Conservation (phyloP, 2,329 filamentous ascomycete genomes). For the Alternaria dauci region DNA sequence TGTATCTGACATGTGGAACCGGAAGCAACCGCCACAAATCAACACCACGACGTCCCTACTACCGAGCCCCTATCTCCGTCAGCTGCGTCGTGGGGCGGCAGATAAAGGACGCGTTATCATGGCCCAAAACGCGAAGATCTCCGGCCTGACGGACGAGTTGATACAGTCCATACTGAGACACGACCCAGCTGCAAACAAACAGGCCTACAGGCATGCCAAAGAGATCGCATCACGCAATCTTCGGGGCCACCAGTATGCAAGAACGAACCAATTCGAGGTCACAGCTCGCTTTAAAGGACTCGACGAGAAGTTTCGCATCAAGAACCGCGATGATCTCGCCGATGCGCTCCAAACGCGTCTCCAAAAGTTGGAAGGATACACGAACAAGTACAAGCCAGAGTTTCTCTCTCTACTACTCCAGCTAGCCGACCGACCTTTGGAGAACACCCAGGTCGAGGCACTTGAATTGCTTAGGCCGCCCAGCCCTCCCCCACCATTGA, state of each 20-base stretch:
- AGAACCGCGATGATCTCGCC: slow-evolving; percentile 80
- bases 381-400: slow-evolving; percentile 77
- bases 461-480: slow-evolving; percentile 65
- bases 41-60: slow-evolving; percentile 2
- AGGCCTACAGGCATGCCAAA: slow-evolving; percentile 49
- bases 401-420: slow-evolving; percentile 79
- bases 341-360: slow-evolving; percentile 70
- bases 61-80: neutral
- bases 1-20: slow-evolving; percentile 18
- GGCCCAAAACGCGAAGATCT: slow-evolving; percentile 73
- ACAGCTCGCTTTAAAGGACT: slow-evolving; percentile 59
- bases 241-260: slow-evolving; percentile 53
- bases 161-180: slow-evolving; percentile 69
- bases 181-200: slow-evolving; percentile 41
- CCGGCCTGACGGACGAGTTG: slow-evolving; percentile 73
- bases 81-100: neutral
- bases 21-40: slow-evolving; percentile 12
- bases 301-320: slow-evolving; percentile 84
- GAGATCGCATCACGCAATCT: slow-evolving; percentile 53
- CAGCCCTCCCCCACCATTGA: slow-evolving; percentile 62
- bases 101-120: slow-evolving; percentile 57
- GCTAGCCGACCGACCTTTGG: slow-evolving; percentile 80
- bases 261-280: slow-evolving; percentile 61
- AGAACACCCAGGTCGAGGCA: slow-evolving; percentile 71
- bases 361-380: slow-evolving; percentile 63